A percentile compares a stretch with the other conserved stretches of the same genome.
Evolutionary conservation across 192 early-diverging fungal species (phyloP).

Genomic region (Coemansia sp.): DNA sequence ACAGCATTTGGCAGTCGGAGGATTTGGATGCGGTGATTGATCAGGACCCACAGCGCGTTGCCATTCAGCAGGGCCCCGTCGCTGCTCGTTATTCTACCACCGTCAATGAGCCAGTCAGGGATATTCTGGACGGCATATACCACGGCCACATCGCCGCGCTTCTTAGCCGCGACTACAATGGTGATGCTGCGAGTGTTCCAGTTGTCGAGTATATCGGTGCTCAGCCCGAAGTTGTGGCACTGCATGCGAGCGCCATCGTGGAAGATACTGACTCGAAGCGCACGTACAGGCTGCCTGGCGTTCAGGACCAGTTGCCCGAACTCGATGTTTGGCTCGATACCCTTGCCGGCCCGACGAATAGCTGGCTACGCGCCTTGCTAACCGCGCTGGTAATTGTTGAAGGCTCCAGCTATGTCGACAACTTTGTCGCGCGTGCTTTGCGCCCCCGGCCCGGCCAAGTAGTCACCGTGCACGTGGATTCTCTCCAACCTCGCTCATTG

Average conservation of each 20-base stretch:
- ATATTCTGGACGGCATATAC: slow-evolving; percentile 85
- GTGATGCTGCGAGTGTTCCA: slow-evolving; percentile 61
- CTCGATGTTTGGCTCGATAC: slow-evolving; percentile 62
- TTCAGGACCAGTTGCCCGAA: slow-evolving; percentile 11
- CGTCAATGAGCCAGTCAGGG: slow-evolving; percentile 81
- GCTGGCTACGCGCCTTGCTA: slow-evolving; percentile 81
- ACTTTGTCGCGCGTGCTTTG: slow-evolving; percentile 60
- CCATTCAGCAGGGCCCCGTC: slow-evolving; percentile 89
- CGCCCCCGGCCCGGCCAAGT: slow-evolving; percentile 60
- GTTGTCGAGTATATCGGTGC: slow-evolving; percentile 69
- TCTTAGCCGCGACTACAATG: slow-evolving; percentile 69
- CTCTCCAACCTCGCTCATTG: background rate
- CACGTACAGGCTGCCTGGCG: background rate
- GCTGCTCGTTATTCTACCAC: slow-evolving; percentile 75
- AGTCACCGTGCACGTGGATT: slow-evolving; percentile 7
- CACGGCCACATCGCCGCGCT: slow-evolving; percentile 74
- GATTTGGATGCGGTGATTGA: slow-evolving; percentile 79
- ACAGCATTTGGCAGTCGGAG: slow-evolving; percentile 89
- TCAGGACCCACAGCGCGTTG: slow-evolving; percentile 79
- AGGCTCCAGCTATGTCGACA: slow-evolving; percentile 62
- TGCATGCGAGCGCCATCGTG: background rate
- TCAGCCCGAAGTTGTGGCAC: background rate
- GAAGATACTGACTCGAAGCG: background rate
- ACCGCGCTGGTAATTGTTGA: slow-evolving; percentile 73
- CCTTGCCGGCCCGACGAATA: slow-evolving; percentile 65